Evolutionary conservation across 2,329 filamentous ascomycete genomes (phyloP).

Genomic region (Lachnellula subtilissima): DNA sequence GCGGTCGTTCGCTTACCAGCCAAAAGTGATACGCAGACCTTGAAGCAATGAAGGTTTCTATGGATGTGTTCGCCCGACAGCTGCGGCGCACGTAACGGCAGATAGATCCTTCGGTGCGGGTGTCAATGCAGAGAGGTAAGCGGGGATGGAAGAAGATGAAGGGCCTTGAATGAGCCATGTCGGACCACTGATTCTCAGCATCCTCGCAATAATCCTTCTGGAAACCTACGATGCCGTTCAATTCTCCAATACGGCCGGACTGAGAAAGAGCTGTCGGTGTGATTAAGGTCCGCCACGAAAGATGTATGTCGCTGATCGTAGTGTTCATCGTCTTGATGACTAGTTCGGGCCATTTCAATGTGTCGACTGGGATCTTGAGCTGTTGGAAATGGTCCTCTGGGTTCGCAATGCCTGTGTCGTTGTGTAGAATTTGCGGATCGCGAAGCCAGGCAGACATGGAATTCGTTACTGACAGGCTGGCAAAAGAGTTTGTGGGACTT

Average conservation of each 20-base stretch:
- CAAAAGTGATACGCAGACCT: slow-evolving; percentile 85
- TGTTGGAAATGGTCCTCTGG: slow-evolving; percentile 63
- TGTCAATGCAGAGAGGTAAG: slow-evolving; percentile 89
- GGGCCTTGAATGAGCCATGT: slow-evolving; percentile 59
- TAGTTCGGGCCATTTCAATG: slow-evolving; percentile 27
- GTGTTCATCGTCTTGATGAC: slow-evolving; percentile 24
- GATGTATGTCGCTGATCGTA: slow-evolving; percentile 37
- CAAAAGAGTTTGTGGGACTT: slow-evolving; percentile 71
- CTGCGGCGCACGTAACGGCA: slow-evolving; percentile 89
- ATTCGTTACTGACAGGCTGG: slow-evolving; percentile 69
- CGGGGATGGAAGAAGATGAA: slow-evolving; percentile 85
- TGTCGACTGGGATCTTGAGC: slow-evolving; percentile 30
- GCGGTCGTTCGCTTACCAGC: slow-evolving; percentile 76
- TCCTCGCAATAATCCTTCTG: slow-evolving; percentile 68
- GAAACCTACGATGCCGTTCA: slow-evolving; percentile 73
- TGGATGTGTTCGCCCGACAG: slow-evolving; percentile 80
- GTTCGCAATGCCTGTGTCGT: slow-evolving; percentile 61
- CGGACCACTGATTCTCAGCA: slow-evolving; percentile 61
- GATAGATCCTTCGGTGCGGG: slow-evolving; percentile 76
- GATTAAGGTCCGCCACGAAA: slow-evolving; percentile 66
- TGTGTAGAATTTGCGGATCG: slow-evolving; percentile 63
- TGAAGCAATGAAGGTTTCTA: slow-evolving; percentile 77
- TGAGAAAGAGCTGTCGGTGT: slow-evolving; percentile 36
- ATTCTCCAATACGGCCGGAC: slow-evolving; percentile 52
- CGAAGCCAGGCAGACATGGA: slow-evolving; percentile 74